These are phyloP conservation scores for Saccharomycopsis microspora DNA, from an alignment of 805 yeast species.

Conservation along the genomic window DNA sequence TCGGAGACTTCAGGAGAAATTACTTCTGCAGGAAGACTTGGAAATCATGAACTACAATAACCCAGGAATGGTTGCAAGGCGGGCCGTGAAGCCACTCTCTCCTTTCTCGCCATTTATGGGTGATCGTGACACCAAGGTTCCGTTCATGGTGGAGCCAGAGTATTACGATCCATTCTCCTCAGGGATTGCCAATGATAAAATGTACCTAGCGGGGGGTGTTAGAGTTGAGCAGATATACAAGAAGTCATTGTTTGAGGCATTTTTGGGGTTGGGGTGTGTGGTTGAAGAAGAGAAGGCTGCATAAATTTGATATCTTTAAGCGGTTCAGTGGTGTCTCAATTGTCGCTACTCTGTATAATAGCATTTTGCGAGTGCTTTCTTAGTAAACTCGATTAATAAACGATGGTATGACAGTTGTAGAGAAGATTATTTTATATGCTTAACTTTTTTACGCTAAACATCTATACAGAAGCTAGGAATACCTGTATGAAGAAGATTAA, in stretches of 20 bases:
- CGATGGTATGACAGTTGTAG: too few relatives aligned
- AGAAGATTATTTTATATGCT: too few relatives aligned
- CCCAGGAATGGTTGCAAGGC: constrained; percentile 21
- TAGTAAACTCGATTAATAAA: too few relatives aligned
- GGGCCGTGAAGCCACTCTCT: constrained; percentile 20
- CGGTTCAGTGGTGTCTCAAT: neutral
- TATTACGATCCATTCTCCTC: constrained; percentile 59
- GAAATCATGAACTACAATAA: constrained; percentile 16
- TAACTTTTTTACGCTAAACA: too few relatives aligned
- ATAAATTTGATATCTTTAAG: neutral
- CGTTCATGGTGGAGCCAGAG: constrained; percentile 24
- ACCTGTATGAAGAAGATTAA: too few relatives aligned
- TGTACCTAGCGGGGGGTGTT: constrained; percentile 81
- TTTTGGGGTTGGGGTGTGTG: constrained; percentile 78
- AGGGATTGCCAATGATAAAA: constrained; percentile 41
- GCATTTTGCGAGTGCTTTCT: too few relatives aligned
- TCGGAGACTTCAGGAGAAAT: constrained; percentile 28
- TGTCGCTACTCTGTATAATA: too few relatives aligned
- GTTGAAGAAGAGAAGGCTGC: constrained; percentile 45
- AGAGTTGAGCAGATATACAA: constrained; percentile 56
- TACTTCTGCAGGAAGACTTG: constrained; percentile 20
- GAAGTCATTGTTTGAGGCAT: constrained; percentile 78
- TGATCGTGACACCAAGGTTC: constrained; percentile 49
- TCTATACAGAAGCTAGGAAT: too few relatives aligned
- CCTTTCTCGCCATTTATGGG: constrained; percentile 96